phyloP scores from a whole-genome alignment of 2,329 filamentous ascomycete genomes.

The Beauveria brongniartii region DNA sequence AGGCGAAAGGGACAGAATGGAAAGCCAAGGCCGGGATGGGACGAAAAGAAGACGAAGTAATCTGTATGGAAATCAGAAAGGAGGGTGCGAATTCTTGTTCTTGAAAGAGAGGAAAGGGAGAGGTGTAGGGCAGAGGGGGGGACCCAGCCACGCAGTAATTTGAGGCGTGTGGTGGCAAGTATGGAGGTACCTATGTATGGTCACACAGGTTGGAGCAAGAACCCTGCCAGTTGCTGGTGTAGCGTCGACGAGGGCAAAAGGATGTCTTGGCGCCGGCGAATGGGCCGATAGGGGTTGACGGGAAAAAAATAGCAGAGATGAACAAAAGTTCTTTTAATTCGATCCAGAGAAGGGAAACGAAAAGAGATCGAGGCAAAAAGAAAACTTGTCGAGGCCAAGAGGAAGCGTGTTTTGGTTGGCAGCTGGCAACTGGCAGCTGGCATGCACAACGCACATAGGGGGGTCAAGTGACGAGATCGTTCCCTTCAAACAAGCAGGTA shows the following conservation, averaged over 20 bases:
- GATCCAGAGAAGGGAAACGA: background rate
- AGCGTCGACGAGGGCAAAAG: slow-evolving; percentile 3
- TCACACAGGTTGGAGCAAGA: slow-evolving; percentile 1
- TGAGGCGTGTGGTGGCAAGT: background rate
- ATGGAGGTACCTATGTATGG: background rate
- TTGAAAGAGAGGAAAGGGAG: background rate
- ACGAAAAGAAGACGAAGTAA: background rate
- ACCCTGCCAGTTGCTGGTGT: slow-evolving; percentile 2
- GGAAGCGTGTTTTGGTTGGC: background rate
- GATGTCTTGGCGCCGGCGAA: slow-evolving; percentile 1
- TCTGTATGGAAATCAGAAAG: background rate
- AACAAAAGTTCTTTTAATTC: background rate
- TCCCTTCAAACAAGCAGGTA: background rate
- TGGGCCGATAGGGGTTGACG: background rate
- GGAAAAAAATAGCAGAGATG: background rate
- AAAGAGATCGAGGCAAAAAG: background rate
- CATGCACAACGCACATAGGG: background rate
- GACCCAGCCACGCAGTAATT: slow-evolving; percentile 10
- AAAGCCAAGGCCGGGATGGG: background rate
- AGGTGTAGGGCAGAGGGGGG: background rate
- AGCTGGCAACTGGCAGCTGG: background rate
- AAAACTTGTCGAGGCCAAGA: background rate
- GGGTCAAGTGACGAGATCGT: background rate
- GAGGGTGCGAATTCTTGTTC: background rate
- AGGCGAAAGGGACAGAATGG: slow-evolving; percentile 6